Evolutionary conservation across 768 basidiomycete species (phyloP).

Genomic region (Rhodosporidiobolus sp.): DNA sequence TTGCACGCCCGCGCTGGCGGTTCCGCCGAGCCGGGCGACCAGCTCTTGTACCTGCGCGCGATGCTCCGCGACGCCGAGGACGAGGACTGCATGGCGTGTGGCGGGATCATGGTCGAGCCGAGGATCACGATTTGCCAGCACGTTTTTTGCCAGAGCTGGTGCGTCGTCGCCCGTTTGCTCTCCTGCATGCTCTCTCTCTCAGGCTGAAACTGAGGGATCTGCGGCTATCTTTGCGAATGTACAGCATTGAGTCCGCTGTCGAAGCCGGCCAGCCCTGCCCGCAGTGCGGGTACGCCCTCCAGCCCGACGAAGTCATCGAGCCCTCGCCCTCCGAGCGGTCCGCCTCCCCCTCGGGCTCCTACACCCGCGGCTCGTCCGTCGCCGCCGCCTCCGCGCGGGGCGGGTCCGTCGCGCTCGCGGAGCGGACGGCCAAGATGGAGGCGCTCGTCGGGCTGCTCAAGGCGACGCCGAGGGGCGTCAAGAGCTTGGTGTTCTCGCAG

Average conservation of each 20-base stretch:
- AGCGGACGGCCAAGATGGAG: constrained; percentile 32
- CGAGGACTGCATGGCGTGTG: constrained; percentile 37
- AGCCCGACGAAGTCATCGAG: constrained; percentile 21
- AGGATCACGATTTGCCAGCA: constrained; percentile 42
- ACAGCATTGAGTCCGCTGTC: constrained; percentile 38
- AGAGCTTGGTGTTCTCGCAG: constrained; percentile 40
- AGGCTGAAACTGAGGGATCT: neutral
- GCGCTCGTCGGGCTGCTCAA: constrained; percentile 29
- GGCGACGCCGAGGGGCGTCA: constrained; percentile 25
- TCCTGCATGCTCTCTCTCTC: neutral
- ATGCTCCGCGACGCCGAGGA: constrained; percentile 19
- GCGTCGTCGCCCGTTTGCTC: neutral
- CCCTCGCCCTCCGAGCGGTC: constrained; percentile 1
- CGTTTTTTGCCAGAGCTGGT: constrained; percentile 39
- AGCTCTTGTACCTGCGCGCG: constrained; percentile 12
- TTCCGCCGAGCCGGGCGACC: neutral
- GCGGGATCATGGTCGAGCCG: constrained; percentile 28
- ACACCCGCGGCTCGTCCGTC: neutral
- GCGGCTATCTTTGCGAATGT: too few species aligned
- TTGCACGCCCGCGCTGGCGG: neutral
- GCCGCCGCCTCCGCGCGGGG: neutral
- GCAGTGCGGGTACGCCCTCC: constrained; percentile 9
- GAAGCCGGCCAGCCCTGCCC: constrained; percentile 21
- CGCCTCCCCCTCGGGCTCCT: constrained; percentile 5
- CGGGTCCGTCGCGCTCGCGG: constrained; percentile 10